Evolutionary conservation across 768 basidiomycete species (phyloP), one percentile per base, ranked within the genome.

Genomic region (Mrakia hoshinonis): DNA sequence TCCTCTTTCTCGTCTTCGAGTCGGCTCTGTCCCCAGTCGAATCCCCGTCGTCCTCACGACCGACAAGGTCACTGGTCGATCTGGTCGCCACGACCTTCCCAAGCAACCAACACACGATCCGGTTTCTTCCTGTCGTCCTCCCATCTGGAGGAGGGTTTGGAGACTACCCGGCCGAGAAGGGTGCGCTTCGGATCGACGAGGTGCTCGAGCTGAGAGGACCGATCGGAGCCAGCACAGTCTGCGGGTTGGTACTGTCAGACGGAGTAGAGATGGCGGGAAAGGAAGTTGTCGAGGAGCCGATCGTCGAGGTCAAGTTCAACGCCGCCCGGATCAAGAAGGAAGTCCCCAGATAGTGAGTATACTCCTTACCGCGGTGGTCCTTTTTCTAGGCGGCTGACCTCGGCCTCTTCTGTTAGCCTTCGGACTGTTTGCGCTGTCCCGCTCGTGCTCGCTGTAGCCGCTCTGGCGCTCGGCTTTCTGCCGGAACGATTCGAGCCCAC

Each of bases 1-100:
- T 61, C 58, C 36, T 61, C 58, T 20, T 61, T 34, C 58, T 61
- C 58, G 31, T 61, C 34, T 61, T 61, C 58, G 31, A 61, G n/a
- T 36, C 58, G 1, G 58, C 31, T 18, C 58, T 36, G 7, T 36
- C 34, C 18, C 31, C 58, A 22, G 36, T 61, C 58, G 36, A 31
- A 7, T 7, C 5, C 49, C 20, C 49, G 15, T 61, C 58, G 1
- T 38, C 58, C 15, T 15, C 58, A n/a, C 31, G 31, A 22, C 36
- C 58, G 2, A 61, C 58, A 15, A 34, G 36, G 34, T 22, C 58
- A 29, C 20, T 61, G 34, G 58, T 61, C 31, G 58, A 61, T 18
- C 11, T 36, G 31, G 22, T 61, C 18, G 34, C 31, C 4, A 20
- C 36, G 15, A 20, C 22, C 18, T 61, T 61, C 58, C 22, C 31